These are phyloP conservation scores for Fusarium equiseti DNA, from an alignment of 2,329 filamentous ascomycete species.

Conservation along the genomic window DNA sequence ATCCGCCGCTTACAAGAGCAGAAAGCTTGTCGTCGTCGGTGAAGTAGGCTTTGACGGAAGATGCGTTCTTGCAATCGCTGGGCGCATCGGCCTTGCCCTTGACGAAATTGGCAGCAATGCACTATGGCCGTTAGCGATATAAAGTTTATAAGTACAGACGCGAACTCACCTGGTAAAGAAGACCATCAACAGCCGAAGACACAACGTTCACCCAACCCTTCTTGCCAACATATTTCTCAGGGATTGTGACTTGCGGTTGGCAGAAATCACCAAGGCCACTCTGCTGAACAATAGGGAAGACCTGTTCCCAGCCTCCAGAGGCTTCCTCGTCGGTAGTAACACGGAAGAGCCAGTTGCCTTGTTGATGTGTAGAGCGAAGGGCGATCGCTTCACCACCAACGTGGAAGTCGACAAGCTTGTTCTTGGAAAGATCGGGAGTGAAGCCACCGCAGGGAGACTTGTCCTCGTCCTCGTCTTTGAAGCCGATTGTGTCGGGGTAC, in stretches of 20 bases:
- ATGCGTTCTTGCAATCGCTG: slow-evolving; percentile 54
- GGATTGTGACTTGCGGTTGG: slow-evolving; percentile 61
- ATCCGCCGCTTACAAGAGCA: slow-evolving; percentile 48
- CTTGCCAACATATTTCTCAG: slow-evolving; percentile 64
- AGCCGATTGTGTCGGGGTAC: slow-evolving; percentile 61
- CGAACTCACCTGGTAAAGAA: slow-evolving; percentile 66
- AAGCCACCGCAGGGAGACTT: slow-evolving; percentile 68
- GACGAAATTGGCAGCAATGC: slow-evolving; percentile 68
- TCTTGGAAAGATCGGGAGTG: slow-evolving; percentile 58
- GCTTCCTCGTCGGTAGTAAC: slow-evolving; percentile 64
- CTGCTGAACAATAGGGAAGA: slow-evolving; percentile 67
- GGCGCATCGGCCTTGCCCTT: slow-evolving; percentile 52
- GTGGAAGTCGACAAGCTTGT: slow-evolving; percentile 67
- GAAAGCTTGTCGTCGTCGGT: slow-evolving; percentile 51
- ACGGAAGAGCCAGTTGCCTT: slow-evolving; percentile 69
- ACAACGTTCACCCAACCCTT: slow-evolving; percentile 67
- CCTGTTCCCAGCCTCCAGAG: slow-evolving; percentile 64
- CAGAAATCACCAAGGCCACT: slow-evolving; percentile 68
- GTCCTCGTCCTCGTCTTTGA: slow-evolving; percentile 59
- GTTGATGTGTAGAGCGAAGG: slow-evolving; percentile 62
- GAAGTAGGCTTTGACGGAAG: slow-evolving; percentile 50
- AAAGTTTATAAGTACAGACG: background rate
- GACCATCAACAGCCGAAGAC: slow-evolving; percentile 65
- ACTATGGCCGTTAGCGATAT: slow-evolving; percentile 53
- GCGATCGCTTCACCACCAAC: slow-evolving; percentile 67